Evolutionary conservation across 441 rosid species (phyloP).

Genomic region (Arabidopsis lyrata): DNA sequence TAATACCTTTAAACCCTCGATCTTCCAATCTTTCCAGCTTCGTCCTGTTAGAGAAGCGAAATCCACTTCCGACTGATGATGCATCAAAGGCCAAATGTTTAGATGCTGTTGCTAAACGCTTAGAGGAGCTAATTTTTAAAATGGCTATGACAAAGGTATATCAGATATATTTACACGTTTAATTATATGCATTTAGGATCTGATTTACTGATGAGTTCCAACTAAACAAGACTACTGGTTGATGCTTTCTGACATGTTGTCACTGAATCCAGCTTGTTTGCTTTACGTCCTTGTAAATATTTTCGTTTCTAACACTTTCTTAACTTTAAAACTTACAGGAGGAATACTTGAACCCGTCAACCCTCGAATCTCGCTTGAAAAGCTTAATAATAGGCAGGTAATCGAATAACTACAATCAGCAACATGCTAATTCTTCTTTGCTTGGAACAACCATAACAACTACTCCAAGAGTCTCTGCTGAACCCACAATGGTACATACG

Average conservation of each 20-base stretch:
- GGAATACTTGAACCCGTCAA: conserved; percentile 69
- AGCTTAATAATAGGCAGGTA: conserved; percentile 55
- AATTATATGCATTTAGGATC: conserved; percentile 1
- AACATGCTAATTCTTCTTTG: conserved; percentile 53
- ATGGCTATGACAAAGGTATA: conserved; percentile 71
- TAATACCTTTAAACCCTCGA: not conserved
- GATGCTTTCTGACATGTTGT: conserved; percentile 24
- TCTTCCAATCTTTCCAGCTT: conserved; percentile 52
- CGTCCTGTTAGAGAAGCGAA: conserved; percentile 55
- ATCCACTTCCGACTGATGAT: conserved; percentile 52
- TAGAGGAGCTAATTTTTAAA: conserved; percentile 86
- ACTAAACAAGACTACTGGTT: conserved; percentile 14
- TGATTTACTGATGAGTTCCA: conserved; percentile 13
- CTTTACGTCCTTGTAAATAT: conserved; percentile 6
- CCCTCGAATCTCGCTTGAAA: conserved; percentile 72
- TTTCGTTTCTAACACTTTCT: conserved; percentile 31
- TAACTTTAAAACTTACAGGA: conserved; percentile 54
- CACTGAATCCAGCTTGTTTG: conserved; percentile 27
- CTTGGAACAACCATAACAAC: conserved; percentile 79
- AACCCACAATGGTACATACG: conserved; percentile 54
- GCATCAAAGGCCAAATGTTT: conserved; percentile 52
- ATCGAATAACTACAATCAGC: conserved; percentile 53
- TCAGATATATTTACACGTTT: conserved; percentile 1
- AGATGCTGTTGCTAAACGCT: conserved; percentile 70
- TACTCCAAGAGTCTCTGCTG: conserved; percentile 92